A percentile compares a stretch with the other conserved stretches of the same genome.
Evolutionary conservation across 192 early-diverging fungal species (phyloP).

Genomic region (Spizellomyces sp.): DNA sequence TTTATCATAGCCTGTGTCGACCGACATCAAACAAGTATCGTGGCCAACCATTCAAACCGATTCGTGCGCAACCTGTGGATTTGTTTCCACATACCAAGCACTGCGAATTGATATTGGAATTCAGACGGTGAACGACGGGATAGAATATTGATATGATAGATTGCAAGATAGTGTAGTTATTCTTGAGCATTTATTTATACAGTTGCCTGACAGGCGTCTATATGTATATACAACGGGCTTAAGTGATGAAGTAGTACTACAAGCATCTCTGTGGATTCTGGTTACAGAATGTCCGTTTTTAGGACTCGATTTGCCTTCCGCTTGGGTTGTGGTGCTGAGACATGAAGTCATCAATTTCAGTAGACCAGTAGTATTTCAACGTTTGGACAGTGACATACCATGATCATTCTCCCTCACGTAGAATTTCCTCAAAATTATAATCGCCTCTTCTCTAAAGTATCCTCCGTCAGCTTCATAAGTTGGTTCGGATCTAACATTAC

Average conservation of each 20-base stretch:
- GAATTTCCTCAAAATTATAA: constrained; percentile 85
- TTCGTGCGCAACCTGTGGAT: constrained; percentile 64
- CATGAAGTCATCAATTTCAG: not conserved
- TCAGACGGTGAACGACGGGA: constrained; percentile 38
- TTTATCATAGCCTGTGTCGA: constrained; percentile 60
- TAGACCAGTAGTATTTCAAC: no score
- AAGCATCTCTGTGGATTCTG: not conserved
- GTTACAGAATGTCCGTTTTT: constrained; percentile 58
- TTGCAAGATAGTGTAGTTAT: no score
- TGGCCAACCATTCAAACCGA: constrained; percentile 63
- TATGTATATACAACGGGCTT: no score
- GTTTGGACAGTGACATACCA: constrained; percentile 53
- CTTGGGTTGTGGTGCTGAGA: constrained; percentile 80
- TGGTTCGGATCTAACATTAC: constrained; percentile 32
- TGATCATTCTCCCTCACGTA: constrained; percentile 89
- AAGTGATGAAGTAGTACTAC: no score
- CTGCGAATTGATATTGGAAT: constrained; percentile 71
- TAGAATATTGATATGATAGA: no score
- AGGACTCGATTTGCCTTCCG: constrained; percentile 83
- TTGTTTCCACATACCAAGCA: constrained; percentile 76
- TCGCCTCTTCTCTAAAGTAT: constrained; percentile 75
- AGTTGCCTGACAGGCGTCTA: no score
- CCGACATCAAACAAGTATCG: constrained; percentile 64
- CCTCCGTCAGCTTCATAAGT: constrained; percentile 70
- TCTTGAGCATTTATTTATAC: no score